These are phyloP conservation scores for Dentipellis fragilis DNA, from an alignment of 768 basidiomycete genomes.

Conservation along the genomic window DNA sequence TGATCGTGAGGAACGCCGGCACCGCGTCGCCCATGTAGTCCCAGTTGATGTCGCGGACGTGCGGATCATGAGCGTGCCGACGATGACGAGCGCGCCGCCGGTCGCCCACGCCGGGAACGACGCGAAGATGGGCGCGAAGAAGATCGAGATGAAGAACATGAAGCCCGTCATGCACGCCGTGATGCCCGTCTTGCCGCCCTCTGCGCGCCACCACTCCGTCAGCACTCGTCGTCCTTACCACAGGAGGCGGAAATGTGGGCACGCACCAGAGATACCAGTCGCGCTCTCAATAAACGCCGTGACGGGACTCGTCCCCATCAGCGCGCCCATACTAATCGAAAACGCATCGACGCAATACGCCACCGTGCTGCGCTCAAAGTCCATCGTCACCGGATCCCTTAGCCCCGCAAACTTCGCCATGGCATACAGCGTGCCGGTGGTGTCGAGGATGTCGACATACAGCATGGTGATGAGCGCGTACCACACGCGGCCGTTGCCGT, in stretches of 20 bases:
- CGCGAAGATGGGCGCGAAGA: slow-evolving; percentile 85
- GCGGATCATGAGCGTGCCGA: slow-evolving; percentile 83
- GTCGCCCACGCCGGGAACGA: slow-evolving; percentile 85
- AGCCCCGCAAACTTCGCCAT: slow-evolving; percentile 91
- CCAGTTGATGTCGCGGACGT: slow-evolving; percentile 83
- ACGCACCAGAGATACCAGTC: slow-evolving; percentile 63
- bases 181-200: slow-evolving; percentile 84
- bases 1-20: slow-evolving; percentile 74
- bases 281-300: slow-evolving; percentile 79
- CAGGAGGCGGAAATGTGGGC: background rate
- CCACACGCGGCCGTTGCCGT: slow-evolving; percentile 65
- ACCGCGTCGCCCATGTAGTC: slow-evolving; percentile 80
- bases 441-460: slow-evolving; percentile 73
- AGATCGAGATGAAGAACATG: slow-evolving; percentile 75
- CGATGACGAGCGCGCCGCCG: slow-evolving; percentile 75
- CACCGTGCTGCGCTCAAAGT: slow-evolving; percentile 76
- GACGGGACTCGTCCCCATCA: slow-evolving; percentile 73
- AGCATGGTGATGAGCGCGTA: slow-evolving; percentile 84
- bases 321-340: slow-evolving; percentile 70
- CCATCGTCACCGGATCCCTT: slow-evolving; percentile 72
- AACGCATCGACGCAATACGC: slow-evolving; percentile 82
- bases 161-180: slow-evolving; percentile 65
- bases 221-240: background rate
- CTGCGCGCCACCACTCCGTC: slow-evolving; percentile 23
- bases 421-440: slow-evolving; percentile 70